Evolutionary conservation across 1,139 yeast species (phyloP).

Genomic region (Yueomyces sp.): DNA sequence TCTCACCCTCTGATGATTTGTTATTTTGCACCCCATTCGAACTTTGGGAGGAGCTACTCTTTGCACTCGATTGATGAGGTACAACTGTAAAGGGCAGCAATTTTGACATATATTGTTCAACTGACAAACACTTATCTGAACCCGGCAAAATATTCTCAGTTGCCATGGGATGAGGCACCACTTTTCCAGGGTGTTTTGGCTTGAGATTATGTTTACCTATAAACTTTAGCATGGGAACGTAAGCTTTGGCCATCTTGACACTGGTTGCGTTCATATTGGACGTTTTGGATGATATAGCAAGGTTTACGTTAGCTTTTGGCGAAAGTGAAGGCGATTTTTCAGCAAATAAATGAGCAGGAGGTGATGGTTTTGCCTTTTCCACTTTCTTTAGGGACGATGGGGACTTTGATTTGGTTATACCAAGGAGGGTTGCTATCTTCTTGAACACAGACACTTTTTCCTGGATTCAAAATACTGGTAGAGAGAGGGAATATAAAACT

Average conservation of each 20-base stretch:
- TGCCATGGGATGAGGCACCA: slow-evolving; percentile 35
- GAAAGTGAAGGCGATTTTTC: too few species aligned
- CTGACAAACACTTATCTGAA: slow-evolving; percentile 20
- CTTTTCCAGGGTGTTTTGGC: slow-evolving; percentile 9
- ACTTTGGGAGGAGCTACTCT: slow-evolving; percentile 21
- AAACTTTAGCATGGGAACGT: slow-evolving; percentile 49
- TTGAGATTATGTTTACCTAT: slow-evolving; percentile 38
- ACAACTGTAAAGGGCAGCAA: slow-evolving; percentile 19
- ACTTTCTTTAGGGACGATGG: too few species aligned
- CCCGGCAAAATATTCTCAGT: slow-evolving; percentile 32
- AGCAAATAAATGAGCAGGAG: too few species aligned
- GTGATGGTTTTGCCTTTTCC: too few species aligned
- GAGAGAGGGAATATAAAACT: too few species aligned
- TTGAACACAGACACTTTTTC: too few species aligned
- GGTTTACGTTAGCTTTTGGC: too few species aligned
- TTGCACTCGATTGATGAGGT: slow-evolving; percentile 22
- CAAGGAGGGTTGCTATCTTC: too few species aligned
- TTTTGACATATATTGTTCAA: slow-evolving; percentile 18
- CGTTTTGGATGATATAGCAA: too few species aligned
- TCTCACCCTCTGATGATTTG: slow-evolving; percentile 12
- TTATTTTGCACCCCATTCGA: slow-evolving; percentile 31
- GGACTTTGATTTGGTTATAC: too few species aligned
- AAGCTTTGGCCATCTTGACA: slow-evolving; percentile 22
- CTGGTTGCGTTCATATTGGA: slow-evolving; percentile 6
- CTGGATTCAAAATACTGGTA: too few species aligned